A percentile compares a stretch with the other conserved stretches of the same genome.
Conservation (phyloP, 805 yeast genomes). For the Cyberlindnera euphorbiae region DNA sequence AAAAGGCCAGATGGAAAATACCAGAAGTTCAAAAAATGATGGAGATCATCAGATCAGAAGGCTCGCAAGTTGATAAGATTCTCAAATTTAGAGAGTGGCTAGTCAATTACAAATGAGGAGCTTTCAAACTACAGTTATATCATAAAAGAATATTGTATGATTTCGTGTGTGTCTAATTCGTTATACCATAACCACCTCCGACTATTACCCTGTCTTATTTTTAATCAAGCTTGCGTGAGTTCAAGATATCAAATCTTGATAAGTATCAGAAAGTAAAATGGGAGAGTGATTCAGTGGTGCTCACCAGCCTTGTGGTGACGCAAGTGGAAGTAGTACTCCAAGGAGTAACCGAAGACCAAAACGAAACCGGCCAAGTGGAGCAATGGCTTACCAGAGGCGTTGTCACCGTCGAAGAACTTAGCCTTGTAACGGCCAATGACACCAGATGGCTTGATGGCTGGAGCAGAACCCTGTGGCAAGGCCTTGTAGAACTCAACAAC, state of each 20-base stretch:
- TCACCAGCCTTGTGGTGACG: constrained; percentile 51
- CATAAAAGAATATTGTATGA: constrained; percentile 2
- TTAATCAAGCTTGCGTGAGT: no score
- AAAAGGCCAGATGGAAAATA: constrained; percentile 58
- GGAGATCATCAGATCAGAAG: constrained; percentile 20
- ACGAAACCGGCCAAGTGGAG: constrained; percentile 69
- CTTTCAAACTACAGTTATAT: constrained; percentile 2
- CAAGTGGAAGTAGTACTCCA: constrained; percentile 91
- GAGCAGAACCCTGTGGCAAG: constrained; percentile 90
- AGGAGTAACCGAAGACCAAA: constrained; percentile 75
- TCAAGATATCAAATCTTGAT: no score
- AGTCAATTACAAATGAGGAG: constrained; percentile 5
- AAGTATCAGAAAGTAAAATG: not conserved
- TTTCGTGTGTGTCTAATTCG: no score
- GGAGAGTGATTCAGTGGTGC: constrained; percentile 27
- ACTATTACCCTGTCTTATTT: no score
- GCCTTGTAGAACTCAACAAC: constrained; percentile 95
- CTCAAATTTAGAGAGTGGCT: constrained; percentile 5
- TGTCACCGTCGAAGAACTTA: constrained; percentile 78
- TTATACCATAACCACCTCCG: no score
- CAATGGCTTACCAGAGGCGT: constrained; percentile 80
- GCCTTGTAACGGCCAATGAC: constrained; percentile 77
- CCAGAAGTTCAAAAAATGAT: constrained; percentile 46
- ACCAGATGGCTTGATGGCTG: constrained; percentile 64
- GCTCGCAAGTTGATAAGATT: constrained; percentile 2